Conservation (phyloP, 495 filamentous ascomycete species). For the Entonaema liquescens region DNA sequence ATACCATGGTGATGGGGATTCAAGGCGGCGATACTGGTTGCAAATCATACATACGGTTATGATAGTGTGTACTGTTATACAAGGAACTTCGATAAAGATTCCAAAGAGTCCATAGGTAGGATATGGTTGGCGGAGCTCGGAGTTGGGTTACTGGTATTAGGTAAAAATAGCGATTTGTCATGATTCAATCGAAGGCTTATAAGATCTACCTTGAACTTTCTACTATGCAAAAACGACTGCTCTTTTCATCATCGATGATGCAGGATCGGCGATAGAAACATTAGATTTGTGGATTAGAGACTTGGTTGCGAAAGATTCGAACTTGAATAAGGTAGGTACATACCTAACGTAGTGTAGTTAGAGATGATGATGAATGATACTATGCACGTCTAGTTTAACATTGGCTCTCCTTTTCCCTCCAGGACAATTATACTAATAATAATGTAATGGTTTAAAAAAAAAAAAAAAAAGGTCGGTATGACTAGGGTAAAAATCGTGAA, state of each 20-base stretch:
- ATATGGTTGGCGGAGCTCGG: conserved; percentile 17
- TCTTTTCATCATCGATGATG: neutral
- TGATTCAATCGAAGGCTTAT: neutral
- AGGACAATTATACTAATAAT: neutral
- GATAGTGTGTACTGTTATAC: neutral
- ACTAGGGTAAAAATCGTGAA: neutral
- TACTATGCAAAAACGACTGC: neutral
- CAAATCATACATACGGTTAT: neutral
- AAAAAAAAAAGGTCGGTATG: neutral
- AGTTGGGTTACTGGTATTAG: conserved; percentile 19
- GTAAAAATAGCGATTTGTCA: neutral
- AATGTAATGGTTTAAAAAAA: neutral
- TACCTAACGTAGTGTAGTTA: too few relatives aligned
- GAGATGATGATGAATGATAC: too few relatives aligned
- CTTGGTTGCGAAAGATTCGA: neutral
- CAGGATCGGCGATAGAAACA: neutral
- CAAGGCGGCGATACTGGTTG: neutral
- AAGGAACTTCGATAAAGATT: neutral
- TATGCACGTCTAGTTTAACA: too few relatives aligned
- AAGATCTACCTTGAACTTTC: neutral
- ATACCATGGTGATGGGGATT: neutral
- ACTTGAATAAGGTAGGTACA: too few relatives aligned
- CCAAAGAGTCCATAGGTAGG: too few relatives aligned
- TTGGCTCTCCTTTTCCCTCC: neutral
- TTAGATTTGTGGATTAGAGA: neutral